Base-by-base conservation (phyloP, 2,329 filamentous ascomycete genomes). In the Magnaporthiopsis incrustans region DNA sequence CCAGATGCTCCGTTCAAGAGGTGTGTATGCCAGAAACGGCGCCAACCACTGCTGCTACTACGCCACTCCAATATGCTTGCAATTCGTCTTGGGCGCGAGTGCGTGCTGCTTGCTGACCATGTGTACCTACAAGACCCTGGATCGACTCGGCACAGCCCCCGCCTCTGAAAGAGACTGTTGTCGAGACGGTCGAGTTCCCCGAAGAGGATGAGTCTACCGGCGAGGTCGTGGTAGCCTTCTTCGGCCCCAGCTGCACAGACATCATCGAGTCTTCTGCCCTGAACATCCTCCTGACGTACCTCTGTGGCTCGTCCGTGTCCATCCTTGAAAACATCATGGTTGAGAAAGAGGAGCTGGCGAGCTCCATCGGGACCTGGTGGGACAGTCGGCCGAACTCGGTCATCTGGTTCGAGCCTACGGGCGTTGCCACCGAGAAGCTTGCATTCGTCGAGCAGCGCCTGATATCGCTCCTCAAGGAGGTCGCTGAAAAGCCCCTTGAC, bases 201-300 rank as follows among this genome's bases (percentile, higher is more conserved):
- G 95, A 99, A 73, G 94, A 97, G 71, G 95, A 99, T 69, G 95
- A 99, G 73, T 94, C 92, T 0, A 90, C 88, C 64, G 95, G 95
- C 53, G 94, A 98, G 73, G 87, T 98, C 61, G 79, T 91, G 61
- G 87, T 97, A 26, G 89, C 85, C 1, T 97, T 96, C 77, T 87
- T 98, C 64, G 95, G 95, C 0, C 95, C 95, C 0, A 83, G 89
- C 69, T 92, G 89, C 74, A 89, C 85, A 63, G 87, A 97, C 69
- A 75, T 84, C 2, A 73, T 90, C 30, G 79, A 83, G 57, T 84
- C 85, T 14, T 88, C 88, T 18, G 95, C 93, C 1, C 78, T 97
- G 4, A 90, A 90, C 67, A 85, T 96, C 62, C 78, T 96, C 2
- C 82, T 97, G 56, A 87, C 89, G 2, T 99, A 98, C 71, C 85